Conservation (phyloP, 1,284 basidiomycete genomes). For the Leccinum fallax region DNA sequence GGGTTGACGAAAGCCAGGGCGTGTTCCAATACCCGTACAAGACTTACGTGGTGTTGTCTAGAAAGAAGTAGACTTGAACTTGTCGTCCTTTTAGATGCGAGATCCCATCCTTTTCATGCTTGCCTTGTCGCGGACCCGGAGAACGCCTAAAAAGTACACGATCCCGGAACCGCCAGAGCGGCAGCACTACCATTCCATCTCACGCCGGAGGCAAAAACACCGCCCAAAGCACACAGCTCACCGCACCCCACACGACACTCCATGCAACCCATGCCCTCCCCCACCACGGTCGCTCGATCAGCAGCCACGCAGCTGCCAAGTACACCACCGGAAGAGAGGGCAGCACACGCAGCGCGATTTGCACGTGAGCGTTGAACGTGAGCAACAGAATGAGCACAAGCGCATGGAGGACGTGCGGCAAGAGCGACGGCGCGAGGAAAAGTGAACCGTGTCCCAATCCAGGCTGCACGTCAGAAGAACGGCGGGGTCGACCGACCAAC, state of each 20-base stretch:
- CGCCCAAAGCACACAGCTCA: constrained; percentile 80
- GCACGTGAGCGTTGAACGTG: constrained; percentile 83
- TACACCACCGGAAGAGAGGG: constrained; percentile 81
- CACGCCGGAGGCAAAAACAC: constrained; percentile 90
- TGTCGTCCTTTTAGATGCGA: neutral
- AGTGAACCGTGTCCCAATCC: constrained; percentile 1
- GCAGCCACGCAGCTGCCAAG: constrained; percentile 78
- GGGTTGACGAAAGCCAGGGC: constrained; percentile 51
- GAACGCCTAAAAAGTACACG: neutral
- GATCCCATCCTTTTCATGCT: neutral
- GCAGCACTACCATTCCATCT: constrained; percentile 4
- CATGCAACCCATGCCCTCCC: constrained; percentile 68
- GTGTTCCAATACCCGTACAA: constrained; percentile 59
- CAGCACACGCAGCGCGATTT: constrained; percentile 85
- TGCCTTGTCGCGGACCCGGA: neutral
- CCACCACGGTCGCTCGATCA: constrained; percentile 48
- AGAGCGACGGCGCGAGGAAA: constrained; percentile 40
- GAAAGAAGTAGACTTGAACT: constrained; percentile 35
- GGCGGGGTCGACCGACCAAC: neutral
- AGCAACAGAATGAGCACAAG: constrained; percentile 62
- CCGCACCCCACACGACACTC: constrained; percentile 74
- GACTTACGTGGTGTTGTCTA: constrained; percentile 46
- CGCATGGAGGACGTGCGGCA: constrained; percentile 75
- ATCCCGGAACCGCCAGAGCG: neutral
- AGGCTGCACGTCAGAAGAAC: neutral